Conservation (phyloP, 148 eudicot species). For the Nyssa sinensis region DNA sequence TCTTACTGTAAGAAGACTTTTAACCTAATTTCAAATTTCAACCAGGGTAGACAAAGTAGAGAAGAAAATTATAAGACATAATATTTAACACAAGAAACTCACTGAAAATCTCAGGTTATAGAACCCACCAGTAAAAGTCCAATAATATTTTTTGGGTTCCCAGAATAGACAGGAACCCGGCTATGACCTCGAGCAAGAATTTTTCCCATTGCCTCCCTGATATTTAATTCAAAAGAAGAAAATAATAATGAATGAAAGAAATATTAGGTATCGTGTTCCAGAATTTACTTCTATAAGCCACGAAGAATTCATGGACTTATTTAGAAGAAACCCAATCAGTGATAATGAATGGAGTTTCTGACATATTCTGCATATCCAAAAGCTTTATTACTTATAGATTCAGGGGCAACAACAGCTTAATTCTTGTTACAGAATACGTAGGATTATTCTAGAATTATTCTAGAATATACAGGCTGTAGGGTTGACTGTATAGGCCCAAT, state of each 20-base stretch:
- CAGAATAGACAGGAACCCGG: slow-evolving; percentile 96
- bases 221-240: not conserved
- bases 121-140: slow-evolving; percentile 85
- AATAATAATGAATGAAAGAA: not conserved
- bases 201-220: slow-evolving; percentile 99
- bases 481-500: too few species aligned
- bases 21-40: slow-evolving; percentile 51
- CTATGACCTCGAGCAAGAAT: slow-evolving; percentile 96
- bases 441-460: too few species aligned
- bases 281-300: not conserved
- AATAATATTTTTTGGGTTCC: slow-evolving; percentile 87
- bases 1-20: slow-evolving; percentile 91
- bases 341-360: slow-evolving; percentile 3
- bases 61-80: slow-evolving; percentile 3
- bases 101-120: slow-evolving; percentile 7
- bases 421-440: too few species aligned
- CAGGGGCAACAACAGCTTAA: not conserved
- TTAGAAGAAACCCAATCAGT: not conserved
- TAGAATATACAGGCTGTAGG: too few species aligned
- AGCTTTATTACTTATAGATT: not conserved
- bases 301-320: too few species aligned
- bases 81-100: slow-evolving; percentile 3
- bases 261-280: not conserved
- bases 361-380: not conserved
- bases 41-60: slow-evolving; percentile 11